phyloP scores from a whole-genome alignment of 2,329 filamentous ascomycete species.

The Ophiostoma sp. region DNA sequence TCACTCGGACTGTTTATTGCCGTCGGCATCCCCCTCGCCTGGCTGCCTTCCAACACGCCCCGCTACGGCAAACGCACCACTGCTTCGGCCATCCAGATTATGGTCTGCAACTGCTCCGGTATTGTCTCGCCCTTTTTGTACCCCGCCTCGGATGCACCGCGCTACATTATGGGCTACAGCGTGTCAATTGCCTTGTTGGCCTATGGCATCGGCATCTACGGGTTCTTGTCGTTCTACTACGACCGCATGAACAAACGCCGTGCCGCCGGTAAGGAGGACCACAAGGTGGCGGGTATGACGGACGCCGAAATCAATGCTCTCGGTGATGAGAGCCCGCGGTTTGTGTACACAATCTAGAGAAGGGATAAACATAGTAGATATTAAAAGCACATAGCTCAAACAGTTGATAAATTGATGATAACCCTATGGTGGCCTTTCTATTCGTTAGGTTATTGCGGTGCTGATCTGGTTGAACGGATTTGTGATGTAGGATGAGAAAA shows the following conservation, averaged over 20 bases:
- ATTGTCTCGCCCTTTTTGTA: slow-evolving; percentile 23
- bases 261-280: slow-evolving; percentile 5
- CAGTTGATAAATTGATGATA: background rate
- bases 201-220: slow-evolving; percentile 12
- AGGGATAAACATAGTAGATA: background rate
- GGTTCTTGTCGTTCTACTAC: slow-evolving; percentile 10
- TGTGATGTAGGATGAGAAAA: too few relatives aligned
- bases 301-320: slow-evolving; percentile 20
- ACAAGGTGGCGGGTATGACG: slow-evolving; percentile 20
- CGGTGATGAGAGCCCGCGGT: slow-evolving; percentile 20
- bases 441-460: too few relatives aligned
- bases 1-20: slow-evolving; percentile 68
- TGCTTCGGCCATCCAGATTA: slow-evolving; percentile 27
- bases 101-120: slow-evolving; percentile 27
- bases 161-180: slow-evolving; percentile 21
- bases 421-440: too few relatives aligned
- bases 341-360: slow-evolving; percentile 16
- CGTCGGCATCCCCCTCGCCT: slow-evolving; percentile 56
- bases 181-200: slow-evolving; percentile 19
- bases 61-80: slow-evolving; percentile 69
- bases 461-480: too few relatives aligned
- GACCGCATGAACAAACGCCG: slow-evolving; percentile 15
- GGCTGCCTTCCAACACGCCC: slow-evolving; percentile 67
- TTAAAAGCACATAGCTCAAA: background rate
- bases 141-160: slow-evolving; percentile 5